Base-by-base conservation (phyloP, 257 asterid species). In the Avicennia marina region DNA sequence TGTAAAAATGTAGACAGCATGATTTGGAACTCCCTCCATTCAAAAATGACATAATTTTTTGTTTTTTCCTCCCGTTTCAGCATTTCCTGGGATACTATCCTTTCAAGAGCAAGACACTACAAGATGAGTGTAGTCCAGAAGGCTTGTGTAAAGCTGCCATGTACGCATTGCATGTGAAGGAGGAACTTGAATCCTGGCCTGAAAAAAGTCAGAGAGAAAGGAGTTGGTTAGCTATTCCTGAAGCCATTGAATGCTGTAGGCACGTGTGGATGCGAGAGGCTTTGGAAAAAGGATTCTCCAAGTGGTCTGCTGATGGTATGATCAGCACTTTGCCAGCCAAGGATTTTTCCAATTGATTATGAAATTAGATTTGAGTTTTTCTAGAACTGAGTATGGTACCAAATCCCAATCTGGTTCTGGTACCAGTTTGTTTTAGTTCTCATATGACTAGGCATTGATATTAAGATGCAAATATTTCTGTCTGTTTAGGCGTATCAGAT, bases 121-220 rank as follows among this genome's bases (percentile, higher is more conserved):
- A 75, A 55, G 97, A 90, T 11, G 94, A 78, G 54, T 84, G 15
- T 21, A 90, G 97, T 49, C 95, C 95, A 41, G 95, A 84, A 77
- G 97, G 97, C 50, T 58, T 82, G 57, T 86, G 97, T 66, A 81
- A 69, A 77, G 97, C 97, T 6, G 76, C 94, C 39, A 80, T 90
- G 95, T 90, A 78, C 38, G 88, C 95, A 50, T 73, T 90, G 76
- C 83, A 75, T 4, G 98, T 90, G 66, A 85, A 64, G 69, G 90
- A 86, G 62, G 98, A 90, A 56, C 89, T 90, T 2, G 90, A 82
- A 5, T 86, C 75, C 4, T 90, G 98, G 98, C 98, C 98, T 0
- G 96, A 36, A 11, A 36, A 36, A 36, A 36, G 41, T 11, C 13
- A 2, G 12, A 8, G 41, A 11, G 41, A 79, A 42, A 73, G 90